Evolutionary conservation across 2,329 filamentous ascomycete genomes (phyloP).

Genomic region (Meredithiella fracta): DNA sequence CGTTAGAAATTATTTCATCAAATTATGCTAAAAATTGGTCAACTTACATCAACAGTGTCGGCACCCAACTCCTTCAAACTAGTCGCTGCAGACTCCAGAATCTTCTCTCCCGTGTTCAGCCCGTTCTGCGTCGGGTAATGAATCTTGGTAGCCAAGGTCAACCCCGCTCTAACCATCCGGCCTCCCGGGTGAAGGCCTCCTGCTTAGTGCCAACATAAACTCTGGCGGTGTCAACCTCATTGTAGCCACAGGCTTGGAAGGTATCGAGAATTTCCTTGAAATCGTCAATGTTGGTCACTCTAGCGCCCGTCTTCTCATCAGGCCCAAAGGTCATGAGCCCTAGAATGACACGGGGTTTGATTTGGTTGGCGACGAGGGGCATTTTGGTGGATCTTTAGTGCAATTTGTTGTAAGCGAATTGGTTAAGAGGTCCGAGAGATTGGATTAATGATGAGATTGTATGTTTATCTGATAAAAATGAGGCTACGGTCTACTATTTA

Average conservation of each 20-base stretch:
- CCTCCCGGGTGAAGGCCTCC: conserved; percentile 60
- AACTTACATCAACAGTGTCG: conserved; percentile 49
- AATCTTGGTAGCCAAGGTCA: conserved; percentile 64
- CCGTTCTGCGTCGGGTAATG: conserved; percentile 44
- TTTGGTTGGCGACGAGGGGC: conserved; percentile 28
- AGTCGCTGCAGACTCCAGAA: conserved; percentile 48
- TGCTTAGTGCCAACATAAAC: conserved; percentile 56
- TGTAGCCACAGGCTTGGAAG: conserved; percentile 64
- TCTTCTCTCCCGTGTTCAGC: conserved; percentile 43
- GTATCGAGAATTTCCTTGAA: conserved; percentile 58
- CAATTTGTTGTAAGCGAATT: too few relatives aligned
- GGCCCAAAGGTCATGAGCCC: conserved; percentile 77
- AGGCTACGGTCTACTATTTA: too few relatives aligned
- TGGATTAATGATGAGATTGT: neutral
- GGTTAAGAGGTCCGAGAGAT: too few relatives aligned
- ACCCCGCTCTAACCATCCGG: conserved; percentile 64
- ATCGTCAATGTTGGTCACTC: conserved; percentile 50
- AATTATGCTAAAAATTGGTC: neutral
- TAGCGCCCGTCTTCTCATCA: conserved; percentile 42
- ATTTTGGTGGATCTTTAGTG: conserved; percentile 22
- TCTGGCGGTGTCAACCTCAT: conserved; percentile 72
- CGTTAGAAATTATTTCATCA: neutral
- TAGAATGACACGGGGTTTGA: conserved; percentile 56
- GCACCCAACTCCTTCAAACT: conserved; percentile 57
- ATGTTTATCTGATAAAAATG: neutral